Base-by-base conservation (phyloP, 1,284 basidiomycete genomes). In the Microbotryum lychnidis-dioicae region DNA sequence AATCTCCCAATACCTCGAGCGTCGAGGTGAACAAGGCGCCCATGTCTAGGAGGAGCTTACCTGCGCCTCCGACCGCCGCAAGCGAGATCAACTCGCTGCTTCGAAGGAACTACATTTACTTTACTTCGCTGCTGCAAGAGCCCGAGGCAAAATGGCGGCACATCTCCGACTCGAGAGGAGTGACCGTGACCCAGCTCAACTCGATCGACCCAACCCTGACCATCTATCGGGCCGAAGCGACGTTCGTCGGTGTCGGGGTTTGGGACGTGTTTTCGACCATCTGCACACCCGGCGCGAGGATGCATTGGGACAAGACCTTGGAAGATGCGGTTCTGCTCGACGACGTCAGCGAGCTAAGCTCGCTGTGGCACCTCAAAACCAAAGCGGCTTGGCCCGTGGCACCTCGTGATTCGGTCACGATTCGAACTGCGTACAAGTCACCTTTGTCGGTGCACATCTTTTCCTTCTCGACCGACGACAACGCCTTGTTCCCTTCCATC, bases 151-250 rank as follows among this genome's bases (percentile, higher is more conserved):
- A 99, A 75, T 99, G 96, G 96, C 87, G 84, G 73, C 72, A 74
- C 81, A 85, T 89, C 29, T 86, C 87, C 49, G 94, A 98, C 71
- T 83, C 84, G 29, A 58, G 56, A 1, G 93, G 93, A 1, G 92
- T 96, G 0, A 87, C 90, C 2, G 86, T 98, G 48, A 93, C 76
- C 7, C 93, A 97, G 73, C 84, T 98, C 18, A 89, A 97, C 75
- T 96, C 91, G 0, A 97, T 98, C 64, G 96, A 99, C 75, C 92
- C 91, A 29, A 97, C 94, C 0, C 78, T 98, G 44, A 89, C 97
- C 4, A 93, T 99, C 3, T 97, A 92, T 75, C 84, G 91, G 18
- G 94, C 94, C 0, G 93, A 97, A 75, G 93, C 94, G 1, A 94
- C 93, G 0, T 97, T 98, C 75, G 93, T 98, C 42, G 96, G 94